Base-by-base conservation (phyloP, 495 filamentous ascomycete species). In the Neurospora tetrasperma region DNA sequence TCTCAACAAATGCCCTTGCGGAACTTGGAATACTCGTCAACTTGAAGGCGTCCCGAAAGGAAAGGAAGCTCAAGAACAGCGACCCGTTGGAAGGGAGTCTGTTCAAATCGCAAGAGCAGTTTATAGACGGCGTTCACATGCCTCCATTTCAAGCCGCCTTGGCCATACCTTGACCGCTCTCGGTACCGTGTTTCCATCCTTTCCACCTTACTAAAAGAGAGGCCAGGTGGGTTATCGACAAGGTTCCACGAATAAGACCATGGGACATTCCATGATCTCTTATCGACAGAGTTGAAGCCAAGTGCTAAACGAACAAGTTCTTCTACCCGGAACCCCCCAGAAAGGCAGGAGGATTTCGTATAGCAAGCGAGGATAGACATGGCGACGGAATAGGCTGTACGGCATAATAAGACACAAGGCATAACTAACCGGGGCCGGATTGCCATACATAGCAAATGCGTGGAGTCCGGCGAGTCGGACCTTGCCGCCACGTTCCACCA, bases 1-100 rank as follows among this genome's bases (percentile, higher is more conserved):
- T 80, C 70, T 71, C 70, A 46, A 70, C 69, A 20, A 70, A 20
- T 70, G n/a, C 38, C 10, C 11, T 39, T 43, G 35, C n/a, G 38
- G 18, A 40, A 44, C 18, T 27, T 10, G 8, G 35, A 27, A 35
- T 42, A 44, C 16, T 11, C 16, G 10, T 42, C 35, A 44, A 27
- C 27, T 44, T 70, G 35, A 70, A n/a, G 35, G 41, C 35, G 11
- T 39, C n/a, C 41, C 16, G 35, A 44, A 10, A 35, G 27, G 14
- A 35, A 35, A 14, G 54, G 27, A 18, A 35, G 12, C 12, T 12
- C 27, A 31, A 31, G 54, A 62, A 62, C 27, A 31, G 14, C 54
- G 12, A 23, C 27, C 54, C 54, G 14, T 35, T 62, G 27, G 54
- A 7, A 62, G 54, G 54, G 14, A 18, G 27, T 31, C 6, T 18